Conservation (phyloP, 768 basidiomycete genomes). For the Tephrocybe sp. region DNA sequence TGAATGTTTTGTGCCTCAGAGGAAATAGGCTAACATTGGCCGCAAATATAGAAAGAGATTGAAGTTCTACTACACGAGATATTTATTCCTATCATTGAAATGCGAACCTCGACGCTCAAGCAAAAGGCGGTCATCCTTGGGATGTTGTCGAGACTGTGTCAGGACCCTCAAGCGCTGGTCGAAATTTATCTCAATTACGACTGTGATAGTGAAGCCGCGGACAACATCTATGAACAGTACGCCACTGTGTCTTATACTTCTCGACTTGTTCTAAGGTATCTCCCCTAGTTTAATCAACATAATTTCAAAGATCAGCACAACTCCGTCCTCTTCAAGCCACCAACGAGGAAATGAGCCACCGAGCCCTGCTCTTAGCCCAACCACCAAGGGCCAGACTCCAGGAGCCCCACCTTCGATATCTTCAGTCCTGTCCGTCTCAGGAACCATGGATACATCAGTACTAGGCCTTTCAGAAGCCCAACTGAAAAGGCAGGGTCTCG, state of each 20-base stretch:
- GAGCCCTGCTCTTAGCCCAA: slow-evolving; percentile 60
- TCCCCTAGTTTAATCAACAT: slow-evolving; percentile 67
- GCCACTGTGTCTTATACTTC: slow-evolving; percentile 23
- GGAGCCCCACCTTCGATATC: slow-evolving; percentile 57
- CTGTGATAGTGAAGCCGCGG: slow-evolving; percentile 90
- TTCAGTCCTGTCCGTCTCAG: slow-evolving; percentile 62
- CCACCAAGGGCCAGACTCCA: slow-evolving; percentile 41
- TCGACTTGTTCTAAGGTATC: slow-evolving; percentile 5
- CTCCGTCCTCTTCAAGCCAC: slow-evolving; percentile 45
- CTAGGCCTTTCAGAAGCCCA: slow-evolving; percentile 81
- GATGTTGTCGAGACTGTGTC: slow-evolving; percentile 85
- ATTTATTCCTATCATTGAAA: slow-evolving; percentile 97
- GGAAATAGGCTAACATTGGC: slow-evolving; percentile 7
- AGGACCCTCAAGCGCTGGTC: slow-evolving; percentile 96
- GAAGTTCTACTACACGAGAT: slow-evolving; percentile 98
- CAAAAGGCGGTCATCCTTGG: slow-evolving; percentile 92
- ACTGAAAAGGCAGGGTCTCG: slow-evolving; percentile 88
- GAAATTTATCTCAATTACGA: slow-evolving; percentile 99
- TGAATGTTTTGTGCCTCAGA: background rate
- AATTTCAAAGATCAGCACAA: slow-evolving; percentile 85
- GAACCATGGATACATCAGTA: slow-evolving; percentile 63
- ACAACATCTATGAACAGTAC: slow-evolving; percentile 97
- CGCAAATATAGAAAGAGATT: slow-evolving; percentile 83
- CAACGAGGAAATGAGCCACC: slow-evolving; percentile 55
- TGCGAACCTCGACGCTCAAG: slow-evolving; percentile 93